Evolutionary conservation across 2,329 filamentous ascomycete species (phyloP).

Genomic region (Paecilomyces variotii): DNA sequence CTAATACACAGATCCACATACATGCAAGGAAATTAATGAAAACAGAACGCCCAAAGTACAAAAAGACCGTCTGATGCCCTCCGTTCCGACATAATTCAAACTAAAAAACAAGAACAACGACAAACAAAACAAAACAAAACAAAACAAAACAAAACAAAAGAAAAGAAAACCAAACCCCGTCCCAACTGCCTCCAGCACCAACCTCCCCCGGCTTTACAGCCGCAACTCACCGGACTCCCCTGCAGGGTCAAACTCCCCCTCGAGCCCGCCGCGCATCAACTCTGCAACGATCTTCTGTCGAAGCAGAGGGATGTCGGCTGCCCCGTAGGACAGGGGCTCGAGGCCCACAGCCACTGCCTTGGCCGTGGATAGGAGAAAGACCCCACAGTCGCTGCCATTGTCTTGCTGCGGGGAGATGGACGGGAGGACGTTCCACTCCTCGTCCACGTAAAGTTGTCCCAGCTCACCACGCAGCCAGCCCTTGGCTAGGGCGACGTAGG

Average conservation of each 20-base stretch:
- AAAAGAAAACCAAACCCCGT: background rate
- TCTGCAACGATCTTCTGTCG: conserved; percentile 42
- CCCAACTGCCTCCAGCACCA: background rate
- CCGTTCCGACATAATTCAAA: background rate
- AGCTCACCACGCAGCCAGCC: conserved; percentile 37
- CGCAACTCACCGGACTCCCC: conserved; percentile 12
- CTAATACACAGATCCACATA: background rate
- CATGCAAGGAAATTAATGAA: conserved; percentile 1
- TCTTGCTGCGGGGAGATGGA: conserved; percentile 36
- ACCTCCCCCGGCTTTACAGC: conserved; percentile 12
- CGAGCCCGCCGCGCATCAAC: conserved; percentile 37
- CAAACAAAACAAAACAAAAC: background rate
- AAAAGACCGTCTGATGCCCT: conserved; percentile 1
- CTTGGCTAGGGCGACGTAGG: conserved; percentile 29
- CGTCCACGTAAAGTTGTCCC: conserved; percentile 28
- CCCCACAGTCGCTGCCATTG: conserved; percentile 44
- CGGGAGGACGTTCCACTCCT: conserved; percentile 36
- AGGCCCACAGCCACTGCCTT: conserved; percentile 39
- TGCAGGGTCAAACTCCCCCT: conserved; percentile 32
- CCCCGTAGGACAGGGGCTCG: conserved; percentile 35
- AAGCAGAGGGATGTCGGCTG: conserved; percentile 32
- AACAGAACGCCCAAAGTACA: background rate
- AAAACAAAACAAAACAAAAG: background rate
- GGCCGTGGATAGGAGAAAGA: conserved; percentile 42
- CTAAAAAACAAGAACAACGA: conserved; percentile 2